These are phyloP conservation scores for Fulvia fulva DNA, from an alignment of 2,329 filamentous ascomycete genomes.

Conservation along the genomic window DNA sequence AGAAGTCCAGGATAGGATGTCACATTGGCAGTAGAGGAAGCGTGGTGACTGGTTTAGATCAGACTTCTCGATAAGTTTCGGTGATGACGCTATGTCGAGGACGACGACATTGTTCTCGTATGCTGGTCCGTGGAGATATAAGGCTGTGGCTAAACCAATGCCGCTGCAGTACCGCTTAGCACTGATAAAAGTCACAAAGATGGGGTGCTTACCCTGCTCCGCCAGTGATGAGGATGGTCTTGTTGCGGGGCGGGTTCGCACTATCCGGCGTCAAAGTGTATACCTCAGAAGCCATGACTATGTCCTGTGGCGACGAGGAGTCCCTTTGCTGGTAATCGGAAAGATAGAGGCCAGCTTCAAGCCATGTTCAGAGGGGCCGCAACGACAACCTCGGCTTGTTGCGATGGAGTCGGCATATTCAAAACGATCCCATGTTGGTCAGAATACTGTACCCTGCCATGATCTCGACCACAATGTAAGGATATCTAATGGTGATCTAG, in stretches of 20 bases:
- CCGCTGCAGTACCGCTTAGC: conserved; percentile 17
- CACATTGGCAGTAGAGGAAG: conserved; percentile 35
- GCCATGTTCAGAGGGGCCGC: not conserved
- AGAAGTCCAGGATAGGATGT: conserved; percentile 45
- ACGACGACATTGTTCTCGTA: conserved; percentile 29
- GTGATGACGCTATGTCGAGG: conserved; percentile 24
- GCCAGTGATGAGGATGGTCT: conserved; percentile 31
- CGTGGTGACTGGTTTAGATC: conserved; percentile 25
- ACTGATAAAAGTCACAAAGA: not conserved
- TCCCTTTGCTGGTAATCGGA: too few species aligned
- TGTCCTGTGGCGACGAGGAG: too few species aligned
- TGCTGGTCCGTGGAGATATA: conserved; percentile 26
- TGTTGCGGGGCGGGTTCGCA: conserved; percentile 24
- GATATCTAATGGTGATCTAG: too few species aligned
- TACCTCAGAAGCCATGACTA: conserved; percentile 26
- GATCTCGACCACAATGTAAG: too few species aligned
- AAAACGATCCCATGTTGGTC: not conserved
- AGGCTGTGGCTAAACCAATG: conserved; percentile 31
- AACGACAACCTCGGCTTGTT: conserved; percentile 7
- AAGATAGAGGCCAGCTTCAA: not conserved
- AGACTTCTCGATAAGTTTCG: conserved; percentile 12
- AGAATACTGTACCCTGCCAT: too few species aligned
- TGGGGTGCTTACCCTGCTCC: conserved; percentile 18
- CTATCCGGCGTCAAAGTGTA: conserved; percentile 25
- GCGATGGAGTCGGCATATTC: not conserved